Conservation (phyloP, 331 rosid genomes). For the Stylosanthes scabra region DNA sequence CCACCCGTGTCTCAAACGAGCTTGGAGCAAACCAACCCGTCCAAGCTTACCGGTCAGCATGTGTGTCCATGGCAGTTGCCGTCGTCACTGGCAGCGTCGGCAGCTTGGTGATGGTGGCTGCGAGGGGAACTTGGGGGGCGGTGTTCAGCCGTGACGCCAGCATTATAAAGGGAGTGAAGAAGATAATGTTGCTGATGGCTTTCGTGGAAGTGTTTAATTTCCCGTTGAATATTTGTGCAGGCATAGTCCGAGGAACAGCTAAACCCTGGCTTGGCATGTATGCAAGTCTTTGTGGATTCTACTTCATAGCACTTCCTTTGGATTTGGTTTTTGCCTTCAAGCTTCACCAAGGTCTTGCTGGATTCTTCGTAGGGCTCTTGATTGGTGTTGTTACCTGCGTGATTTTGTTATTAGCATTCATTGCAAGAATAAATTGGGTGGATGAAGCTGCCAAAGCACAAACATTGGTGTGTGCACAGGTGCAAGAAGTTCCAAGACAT, state of each 20-base stretch:
- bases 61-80: conserved; percentile 44
- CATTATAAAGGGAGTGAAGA: conserved; percentile 62
- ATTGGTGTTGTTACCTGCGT: conserved; percentile 57
- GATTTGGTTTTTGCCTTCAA: conserved; percentile 62
- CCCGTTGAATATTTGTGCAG: conserved; percentile 66
- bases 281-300: conserved; percentile 69
- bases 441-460: conserved; percentile 66
- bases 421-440: conserved; percentile 61
- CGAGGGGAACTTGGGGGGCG: conserved; percentile 65
- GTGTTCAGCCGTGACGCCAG: conserved; percentile 60
- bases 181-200: conserved; percentile 62
- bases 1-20: conserved; percentile 71
- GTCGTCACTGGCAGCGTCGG: conserved; percentile 49
- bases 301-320: conserved; percentile 63
- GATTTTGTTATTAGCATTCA: conserved; percentile 48
- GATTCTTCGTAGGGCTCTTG: conserved; percentile 60
- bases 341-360: conserved; percentile 53
- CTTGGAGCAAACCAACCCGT: conserved; percentile 60
- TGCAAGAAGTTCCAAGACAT: not conserved
- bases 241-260: conserved; percentile 64
- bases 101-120: conserved; percentile 53
- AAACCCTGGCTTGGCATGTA: conserved; percentile 66
- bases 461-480: conserved; percentile 24
- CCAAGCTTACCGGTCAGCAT: conserved; percentile 51
- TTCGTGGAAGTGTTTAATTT: conserved; percentile 63